Evolutionary conservation across 129 eudicot genomes (phyloP).

Genomic region (Centaurea solstitialis): DNA sequence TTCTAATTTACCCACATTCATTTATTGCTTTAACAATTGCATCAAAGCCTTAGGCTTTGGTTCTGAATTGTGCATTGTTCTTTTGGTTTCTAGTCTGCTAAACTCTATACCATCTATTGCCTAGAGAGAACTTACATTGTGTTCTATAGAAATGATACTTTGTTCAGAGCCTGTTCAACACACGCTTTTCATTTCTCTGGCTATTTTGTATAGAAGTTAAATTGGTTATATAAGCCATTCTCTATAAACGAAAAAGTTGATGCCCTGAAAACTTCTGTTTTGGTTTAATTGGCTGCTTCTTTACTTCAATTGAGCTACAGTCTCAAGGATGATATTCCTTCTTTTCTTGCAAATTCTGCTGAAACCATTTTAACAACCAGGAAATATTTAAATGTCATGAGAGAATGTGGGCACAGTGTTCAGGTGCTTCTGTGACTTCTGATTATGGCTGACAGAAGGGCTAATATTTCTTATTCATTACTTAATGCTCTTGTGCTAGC

Average conservation of each 20-base stretch:
- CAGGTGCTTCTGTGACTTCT: slow-evolving; percentile 50
- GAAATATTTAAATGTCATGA: slow-evolving; percentile 93
- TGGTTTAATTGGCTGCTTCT: too few species aligned
- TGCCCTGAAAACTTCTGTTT: too few species aligned
- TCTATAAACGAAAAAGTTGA: too few species aligned
- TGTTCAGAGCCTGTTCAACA: too few species aligned
- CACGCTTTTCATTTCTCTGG: too few species aligned
- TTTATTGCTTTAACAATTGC: not conserved
- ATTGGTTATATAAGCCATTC: too few species aligned
- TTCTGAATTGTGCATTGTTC: not conserved
- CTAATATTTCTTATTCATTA: not conserved
- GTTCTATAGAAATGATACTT: not conserved
- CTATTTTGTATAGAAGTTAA: too few species aligned
- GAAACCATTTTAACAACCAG: slow-evolving; percentile 95
- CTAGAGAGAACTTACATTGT: not conserved
- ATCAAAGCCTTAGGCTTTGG: not conserved
- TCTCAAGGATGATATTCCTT: slow-evolving; percentile 92
- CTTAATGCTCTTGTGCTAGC: slow-evolving; percentile 17
- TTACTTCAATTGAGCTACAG: too few species aligned
- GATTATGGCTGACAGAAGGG: not conserved
- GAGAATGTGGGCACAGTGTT: slow-evolving; percentile 96
- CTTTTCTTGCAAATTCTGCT: slow-evolving; percentile 91
- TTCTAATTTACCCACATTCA: not conserved
- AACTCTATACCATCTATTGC: not conserved
- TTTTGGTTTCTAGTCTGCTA: not conserved